Evolutionary conservation across 192 early-diverging fungal species (phyloP).

Genomic region (Backusella australiensis): DNA sequence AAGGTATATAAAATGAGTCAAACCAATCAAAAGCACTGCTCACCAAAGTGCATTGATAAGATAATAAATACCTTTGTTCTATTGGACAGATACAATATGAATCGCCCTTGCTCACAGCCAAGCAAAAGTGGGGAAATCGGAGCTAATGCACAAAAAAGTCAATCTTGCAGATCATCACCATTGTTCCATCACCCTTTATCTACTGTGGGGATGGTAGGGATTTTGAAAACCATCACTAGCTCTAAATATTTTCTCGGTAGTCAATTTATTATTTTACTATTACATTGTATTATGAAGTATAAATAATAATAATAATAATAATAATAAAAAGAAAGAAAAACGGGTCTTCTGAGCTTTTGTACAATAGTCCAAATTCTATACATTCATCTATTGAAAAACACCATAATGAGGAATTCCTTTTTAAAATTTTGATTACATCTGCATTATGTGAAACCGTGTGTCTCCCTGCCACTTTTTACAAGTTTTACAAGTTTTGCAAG

Average conservation of each 20-base stretch:
- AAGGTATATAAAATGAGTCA: slow-evolving; percentile 18
- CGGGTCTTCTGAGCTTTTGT: too few relatives aligned
- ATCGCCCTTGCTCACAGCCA: slow-evolving; percentile 8
- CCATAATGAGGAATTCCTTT: neutral
- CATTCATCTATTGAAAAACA: neutral
- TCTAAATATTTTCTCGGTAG: neutral
- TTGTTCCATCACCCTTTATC: neutral
- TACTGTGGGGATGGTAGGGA: neutral
- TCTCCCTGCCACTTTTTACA: neutral
- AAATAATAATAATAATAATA: too few relatives aligned
- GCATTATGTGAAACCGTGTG: neutral
- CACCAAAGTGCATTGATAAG: neutral
- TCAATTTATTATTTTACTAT: neutral
- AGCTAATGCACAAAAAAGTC: neutral
- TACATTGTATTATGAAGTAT: neutral
- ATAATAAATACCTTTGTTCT: neutral
- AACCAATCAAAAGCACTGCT: neutral
- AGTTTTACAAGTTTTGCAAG: too few relatives aligned
- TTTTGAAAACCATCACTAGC: neutral
- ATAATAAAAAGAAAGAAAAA: too few relatives aligned
- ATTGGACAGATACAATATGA: slow-evolving; percentile 15
- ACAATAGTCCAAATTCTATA: too few relatives aligned
- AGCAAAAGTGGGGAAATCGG: slow-evolving; percentile 11
- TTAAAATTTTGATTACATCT: neutral
- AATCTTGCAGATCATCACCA: neutral